These are phyloP conservation scores for Beta lomatogona DNA, from an alignment of 179 eudicot species.

Conservation along the genomic window DNA sequence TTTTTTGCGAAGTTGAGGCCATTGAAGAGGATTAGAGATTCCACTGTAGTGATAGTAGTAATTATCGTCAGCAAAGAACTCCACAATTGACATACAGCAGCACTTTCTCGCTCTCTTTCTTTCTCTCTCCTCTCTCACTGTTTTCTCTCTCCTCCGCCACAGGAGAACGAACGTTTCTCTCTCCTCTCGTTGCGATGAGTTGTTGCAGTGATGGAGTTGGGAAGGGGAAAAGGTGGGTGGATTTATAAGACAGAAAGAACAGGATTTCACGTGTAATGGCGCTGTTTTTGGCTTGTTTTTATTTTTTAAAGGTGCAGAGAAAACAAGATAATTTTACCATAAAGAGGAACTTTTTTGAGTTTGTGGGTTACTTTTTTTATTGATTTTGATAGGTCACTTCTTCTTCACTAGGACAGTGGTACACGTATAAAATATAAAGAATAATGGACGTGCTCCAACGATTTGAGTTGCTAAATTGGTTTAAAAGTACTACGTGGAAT, in stretches of 20 bases:
- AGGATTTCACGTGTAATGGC: constrained; percentile 19
- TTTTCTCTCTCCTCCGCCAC: constrained; percentile 7
- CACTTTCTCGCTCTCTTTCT: constrained; percentile 23
- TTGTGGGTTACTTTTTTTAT: not conserved
- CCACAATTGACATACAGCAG: constrained; percentile 47
- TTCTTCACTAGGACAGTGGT: no score
- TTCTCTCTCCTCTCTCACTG: not conserved
- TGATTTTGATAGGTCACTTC: not conserved
- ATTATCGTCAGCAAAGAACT: constrained; percentile 19
- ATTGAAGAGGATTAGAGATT: constrained; percentile 48
- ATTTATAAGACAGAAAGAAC: constrained; percentile 14
- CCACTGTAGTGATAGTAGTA: constrained; percentile 28
- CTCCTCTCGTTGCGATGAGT: not conserved
- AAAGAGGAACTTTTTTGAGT: not conserved
- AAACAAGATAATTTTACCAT: not conserved
- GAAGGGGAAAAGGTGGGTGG: not conserved
- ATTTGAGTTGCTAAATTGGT: no score
- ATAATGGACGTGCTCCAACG: no score
- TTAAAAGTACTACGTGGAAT: no score
- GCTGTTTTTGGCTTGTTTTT: not conserved
- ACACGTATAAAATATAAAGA: no score
- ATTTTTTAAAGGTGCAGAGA: not conserved
- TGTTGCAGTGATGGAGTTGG: constrained; percentile 20
- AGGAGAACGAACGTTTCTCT: not conserved
- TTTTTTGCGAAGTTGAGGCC: constrained; percentile 58